phyloP scores from a whole-genome alignment of 1,284 basidiomycete species.

The Irpex lacteus region DNA sequence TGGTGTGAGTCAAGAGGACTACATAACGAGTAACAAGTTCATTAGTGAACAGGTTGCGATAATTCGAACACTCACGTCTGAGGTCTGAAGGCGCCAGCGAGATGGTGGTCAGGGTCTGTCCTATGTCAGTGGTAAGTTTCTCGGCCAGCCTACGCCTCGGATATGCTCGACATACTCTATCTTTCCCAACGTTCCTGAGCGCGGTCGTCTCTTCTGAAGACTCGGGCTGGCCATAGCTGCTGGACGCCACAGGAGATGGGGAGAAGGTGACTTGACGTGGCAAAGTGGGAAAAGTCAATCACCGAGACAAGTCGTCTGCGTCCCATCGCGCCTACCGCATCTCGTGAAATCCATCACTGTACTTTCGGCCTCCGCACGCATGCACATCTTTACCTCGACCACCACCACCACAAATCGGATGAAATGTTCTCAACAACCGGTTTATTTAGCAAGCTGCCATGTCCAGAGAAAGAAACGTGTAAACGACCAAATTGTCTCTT shows the following conservation, averaged over 20 bases:
- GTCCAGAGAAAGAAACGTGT: constrained; percentile 56
- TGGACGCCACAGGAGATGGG: background rate
- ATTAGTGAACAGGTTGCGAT: background rate
- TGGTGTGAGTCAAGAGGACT: constrained; percentile 40
- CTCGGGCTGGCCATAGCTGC: constrained; percentile 6
- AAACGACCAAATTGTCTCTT: constrained; percentile 57
- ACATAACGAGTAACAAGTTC: background rate
- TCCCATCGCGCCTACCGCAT: background rate
- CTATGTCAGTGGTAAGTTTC: constrained; percentile 26
- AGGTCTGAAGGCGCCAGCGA: constrained; percentile 56
- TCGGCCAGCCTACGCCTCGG: background rate
- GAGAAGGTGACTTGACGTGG: background rate
- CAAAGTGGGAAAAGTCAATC: background rate
- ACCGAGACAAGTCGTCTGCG: background rate
- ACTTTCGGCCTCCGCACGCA: background rate
- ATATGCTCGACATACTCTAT: constrained; percentile 21
- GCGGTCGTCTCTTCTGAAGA: constrained; percentile 8
- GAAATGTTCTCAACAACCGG: constrained; percentile 66
- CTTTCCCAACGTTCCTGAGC: constrained; percentile 16
- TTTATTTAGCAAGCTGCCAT: constrained; percentile 59
- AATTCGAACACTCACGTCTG: constrained; percentile 47
- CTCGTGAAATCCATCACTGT: background rate
- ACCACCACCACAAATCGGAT: background rate
- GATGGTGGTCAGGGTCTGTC: constrained; percentile 53
- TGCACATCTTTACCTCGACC: background rate